phyloP scores from a whole-genome alignment of 2,329 filamentous ascomycete genomes.

The Kalmusia sp. region DNA sequence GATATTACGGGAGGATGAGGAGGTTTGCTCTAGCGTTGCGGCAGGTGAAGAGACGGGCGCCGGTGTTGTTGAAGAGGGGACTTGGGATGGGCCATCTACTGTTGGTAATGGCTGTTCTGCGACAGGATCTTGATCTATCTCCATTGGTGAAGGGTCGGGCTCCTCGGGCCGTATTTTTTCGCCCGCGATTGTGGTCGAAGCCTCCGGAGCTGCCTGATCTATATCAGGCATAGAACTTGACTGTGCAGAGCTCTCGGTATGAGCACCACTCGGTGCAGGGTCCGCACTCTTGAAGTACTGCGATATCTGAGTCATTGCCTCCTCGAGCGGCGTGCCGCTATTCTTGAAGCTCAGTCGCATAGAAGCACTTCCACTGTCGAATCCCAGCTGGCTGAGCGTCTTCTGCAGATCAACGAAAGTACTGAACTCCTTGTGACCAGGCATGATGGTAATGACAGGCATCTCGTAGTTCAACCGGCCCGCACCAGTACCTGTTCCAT shows the following conservation, averaged over 20 bases:
- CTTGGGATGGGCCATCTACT: conserved; percentile 20
- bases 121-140: conserved; percentile 31
- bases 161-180: conserved; percentile 31
- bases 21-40: conserved; percentile 20
- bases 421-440: conserved; percentile 70
- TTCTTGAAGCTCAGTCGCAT: conserved; percentile 78
- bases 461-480: conserved; percentile 89
- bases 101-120: conserved; percentile 22
- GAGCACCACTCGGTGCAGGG: conserved; percentile 29
- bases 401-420: conserved; percentile 86
- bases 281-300: conserved; percentile 69
- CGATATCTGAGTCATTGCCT: conserved; percentile 83
- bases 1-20: conserved; percentile 56
- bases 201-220: conserved; percentile 32
- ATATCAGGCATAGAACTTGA: conserved; percentile 29
- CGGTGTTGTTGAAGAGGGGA: conserved; percentile 24
- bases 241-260: conserved; percentile 36
- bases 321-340: conserved; percentile 80
- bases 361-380: conserved; percentile 82
- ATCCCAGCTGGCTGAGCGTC: conserved; percentile 83
- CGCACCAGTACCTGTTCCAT: conserved; percentile 60
- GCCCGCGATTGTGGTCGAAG: conserved; percentile 30
- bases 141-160: conserved; percentile 38
- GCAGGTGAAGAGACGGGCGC: conserved; percentile 24
- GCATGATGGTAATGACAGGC: conserved; percentile 84